phyloP scores from a whole-genome alignment of 176 grass and related monocot genomes.

The Ensete glaucum region DNA sequence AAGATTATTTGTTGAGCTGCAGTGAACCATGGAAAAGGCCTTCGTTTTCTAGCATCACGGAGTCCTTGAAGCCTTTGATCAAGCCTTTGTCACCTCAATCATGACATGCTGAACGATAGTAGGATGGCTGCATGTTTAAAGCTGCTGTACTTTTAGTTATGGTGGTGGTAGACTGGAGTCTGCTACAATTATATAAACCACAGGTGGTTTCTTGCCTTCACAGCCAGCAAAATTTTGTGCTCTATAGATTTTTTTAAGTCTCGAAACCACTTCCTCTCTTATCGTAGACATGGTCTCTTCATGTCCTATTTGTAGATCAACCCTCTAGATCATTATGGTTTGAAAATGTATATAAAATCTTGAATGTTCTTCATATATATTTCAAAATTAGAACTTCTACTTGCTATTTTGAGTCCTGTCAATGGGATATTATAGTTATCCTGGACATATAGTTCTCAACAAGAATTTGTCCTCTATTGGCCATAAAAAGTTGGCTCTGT shows the following conservation, averaged over 20 bases:
- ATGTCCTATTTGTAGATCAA: neutral
- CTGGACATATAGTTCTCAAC: no score
- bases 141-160: neutral
- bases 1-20: constrained; percentile 5
- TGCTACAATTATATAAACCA: neutral
- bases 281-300: neutral
- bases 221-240: neutral
- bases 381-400: no score
- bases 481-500: no score
- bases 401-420: no score
- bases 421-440: no score
- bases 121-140: neutral
- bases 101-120: neutral
- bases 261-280: neutral
- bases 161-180: neutral
- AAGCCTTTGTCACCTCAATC: constrained; percentile 5
- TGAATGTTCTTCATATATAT: no score
- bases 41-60: constrained; percentile 82
- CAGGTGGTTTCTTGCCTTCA: neutral
- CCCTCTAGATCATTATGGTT: neutral
- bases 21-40: constrained; percentile 78
- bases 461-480: no score
- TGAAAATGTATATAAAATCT: no score
- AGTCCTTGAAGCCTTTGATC: constrained; percentile 53
- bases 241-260: neutral